Conservation (phyloP, 768 basidiomycete species). For the Tephrocybe sp. region DNA sequence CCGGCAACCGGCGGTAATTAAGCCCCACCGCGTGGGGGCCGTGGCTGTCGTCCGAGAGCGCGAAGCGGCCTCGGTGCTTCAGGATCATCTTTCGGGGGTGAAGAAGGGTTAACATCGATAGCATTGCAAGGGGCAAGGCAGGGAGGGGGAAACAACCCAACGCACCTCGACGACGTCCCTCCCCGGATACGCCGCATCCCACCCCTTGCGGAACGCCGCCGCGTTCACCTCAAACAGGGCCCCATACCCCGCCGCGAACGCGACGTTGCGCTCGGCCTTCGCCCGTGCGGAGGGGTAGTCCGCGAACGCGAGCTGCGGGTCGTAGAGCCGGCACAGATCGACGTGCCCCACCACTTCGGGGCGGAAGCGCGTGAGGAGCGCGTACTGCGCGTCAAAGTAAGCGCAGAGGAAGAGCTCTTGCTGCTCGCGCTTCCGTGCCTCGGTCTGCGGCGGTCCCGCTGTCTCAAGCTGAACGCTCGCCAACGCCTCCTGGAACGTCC, state of each 20-base stretch:
- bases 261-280: slow-evolving; percentile 74
- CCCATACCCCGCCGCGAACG: slow-evolving; percentile 73
- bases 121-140: no score
- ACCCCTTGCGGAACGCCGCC: slow-evolving; percentile 90
- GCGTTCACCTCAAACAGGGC: slow-evolving; percentile 93
- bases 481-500: slow-evolving; percentile 67
- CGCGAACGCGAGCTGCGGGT: slow-evolving; percentile 57
- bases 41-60: slow-evolving; percentile 95
- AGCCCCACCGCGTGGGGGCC: slow-evolving; percentile 85
- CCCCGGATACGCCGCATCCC: slow-evolving; percentile 84
- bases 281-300: slow-evolving; percentile 60
- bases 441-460: slow-evolving; percentile 24
- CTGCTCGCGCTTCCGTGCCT: slow-evolving; percentile 17
- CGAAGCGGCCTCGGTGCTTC: slow-evolving; percentile 68
- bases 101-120: slow-evolving; percentile 2
- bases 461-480: slow-evolving; percentile 28
- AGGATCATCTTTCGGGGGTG: slow-evolving; percentile 59
- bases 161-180: slow-evolving; percentile 71
- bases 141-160: slow-evolving; percentile 11
- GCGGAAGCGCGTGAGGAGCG: slow-evolving; percentile 63
- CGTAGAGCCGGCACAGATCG: slow-evolving; percentile 88
- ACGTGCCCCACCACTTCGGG: slow-evolving; percentile 94
- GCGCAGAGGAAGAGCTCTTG: slow-evolving; percentile 52
- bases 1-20: slow-evolving; percentile 68
- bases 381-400: slow-evolving; percentile 88